A percentile compares a stretch with the other conserved stretches of the same genome.
phyloP scores from a whole-genome alignment of 2,329 filamentous ascomycete genomes.

The Sarocladium strictum region DNA sequence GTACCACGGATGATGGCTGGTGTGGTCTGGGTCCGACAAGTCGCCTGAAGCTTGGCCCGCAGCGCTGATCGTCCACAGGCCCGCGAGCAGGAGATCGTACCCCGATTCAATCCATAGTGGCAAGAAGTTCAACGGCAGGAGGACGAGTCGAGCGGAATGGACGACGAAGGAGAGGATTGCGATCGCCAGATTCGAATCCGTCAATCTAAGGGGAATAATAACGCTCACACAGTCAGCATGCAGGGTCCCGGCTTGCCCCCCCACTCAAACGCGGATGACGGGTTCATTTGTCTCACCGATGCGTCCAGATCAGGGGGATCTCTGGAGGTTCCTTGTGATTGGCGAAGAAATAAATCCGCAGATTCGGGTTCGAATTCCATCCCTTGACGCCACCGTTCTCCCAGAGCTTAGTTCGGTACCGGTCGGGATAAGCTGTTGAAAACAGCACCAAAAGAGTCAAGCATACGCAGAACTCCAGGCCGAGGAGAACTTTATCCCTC shows the following conservation, averaged over 20 bases:
- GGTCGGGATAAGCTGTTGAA: background rate
- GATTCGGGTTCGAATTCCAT: constrained; percentile 24
- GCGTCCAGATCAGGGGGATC: constrained; percentile 21
- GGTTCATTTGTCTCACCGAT: constrained; percentile 22
- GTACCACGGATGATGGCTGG: constrained; percentile 21
- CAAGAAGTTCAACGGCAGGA: constrained; percentile 18
- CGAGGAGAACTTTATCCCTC: background rate
- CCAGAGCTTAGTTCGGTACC: constrained; percentile 13
- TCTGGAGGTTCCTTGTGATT: constrained; percentile 23
- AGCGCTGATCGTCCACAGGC: constrained; percentile 22
- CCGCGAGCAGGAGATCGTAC: constrained; percentile 23
- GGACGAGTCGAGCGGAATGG: constrained; percentile 18
- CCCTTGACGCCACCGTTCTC: constrained; percentile 21
- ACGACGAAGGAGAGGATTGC: constrained; percentile 23
- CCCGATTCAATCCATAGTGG: constrained; percentile 17
- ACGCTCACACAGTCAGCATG: too few relatives aligned
- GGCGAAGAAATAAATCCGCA: constrained; percentile 24
- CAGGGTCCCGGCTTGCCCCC: too few relatives aligned
- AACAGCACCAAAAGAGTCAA: background rate
- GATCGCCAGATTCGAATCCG: constrained; percentile 16
- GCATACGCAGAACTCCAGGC: background rate
- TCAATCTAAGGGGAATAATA: too few relatives aligned
- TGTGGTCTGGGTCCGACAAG: constrained; percentile 18
- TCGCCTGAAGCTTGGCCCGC: constrained; percentile 17
- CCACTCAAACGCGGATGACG: too few relatives aligned